phyloP scores from a whole-genome alignment of 2,329 filamentous ascomycete species.

The Ophiocordyceps polyrhachis-furcata region DNA sequence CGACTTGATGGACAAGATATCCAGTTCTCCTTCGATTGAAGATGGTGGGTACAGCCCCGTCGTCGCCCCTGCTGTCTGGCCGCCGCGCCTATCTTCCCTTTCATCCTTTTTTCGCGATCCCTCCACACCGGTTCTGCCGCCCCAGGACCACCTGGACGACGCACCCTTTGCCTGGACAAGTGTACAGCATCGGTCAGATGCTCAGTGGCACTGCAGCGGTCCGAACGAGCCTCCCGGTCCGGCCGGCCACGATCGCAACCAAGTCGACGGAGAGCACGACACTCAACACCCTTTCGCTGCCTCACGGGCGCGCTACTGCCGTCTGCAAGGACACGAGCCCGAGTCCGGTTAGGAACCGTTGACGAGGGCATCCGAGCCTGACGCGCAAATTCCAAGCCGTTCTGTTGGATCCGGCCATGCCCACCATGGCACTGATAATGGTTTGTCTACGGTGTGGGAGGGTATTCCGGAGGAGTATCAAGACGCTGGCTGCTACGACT shows the following conservation, averaged over 20 bases:
- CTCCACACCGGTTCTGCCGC: conserved; percentile 8
- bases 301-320: not conserved
- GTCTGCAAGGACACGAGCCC: not conserved
- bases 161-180: conserved; percentile 7
- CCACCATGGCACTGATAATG: not conserved
- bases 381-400: not conserved
- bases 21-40: conserved; percentile 95
- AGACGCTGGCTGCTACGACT: conserved; percentile 6
- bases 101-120: conserved; percentile 12
- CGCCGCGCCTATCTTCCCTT: conserved; percentile 24
- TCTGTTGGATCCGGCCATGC: not conserved
- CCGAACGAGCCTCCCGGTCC: conserved; percentile 25
- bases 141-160: not conserved
- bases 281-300: conserved; percentile 1
- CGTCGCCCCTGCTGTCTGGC: conserved; percentile 20
- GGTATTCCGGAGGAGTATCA: not conserved
- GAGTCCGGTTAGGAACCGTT: conserved; percentile 1
- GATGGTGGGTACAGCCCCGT: conserved; percentile 66
- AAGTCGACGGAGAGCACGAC: conserved; percentile 13
- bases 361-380: not conserved
- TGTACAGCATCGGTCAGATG: conserved; percentile 3
- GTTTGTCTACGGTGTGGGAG: not conserved
- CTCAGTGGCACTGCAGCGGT: conserved; percentile 9
- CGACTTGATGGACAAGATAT: conserved; percentile 97
- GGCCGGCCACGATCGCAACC: conserved; percentile 8